These are phyloP conservation scores for Mycena filopes DNA, from an alignment of 768 basidiomycete genomes.

Conservation along the genomic window DNA sequence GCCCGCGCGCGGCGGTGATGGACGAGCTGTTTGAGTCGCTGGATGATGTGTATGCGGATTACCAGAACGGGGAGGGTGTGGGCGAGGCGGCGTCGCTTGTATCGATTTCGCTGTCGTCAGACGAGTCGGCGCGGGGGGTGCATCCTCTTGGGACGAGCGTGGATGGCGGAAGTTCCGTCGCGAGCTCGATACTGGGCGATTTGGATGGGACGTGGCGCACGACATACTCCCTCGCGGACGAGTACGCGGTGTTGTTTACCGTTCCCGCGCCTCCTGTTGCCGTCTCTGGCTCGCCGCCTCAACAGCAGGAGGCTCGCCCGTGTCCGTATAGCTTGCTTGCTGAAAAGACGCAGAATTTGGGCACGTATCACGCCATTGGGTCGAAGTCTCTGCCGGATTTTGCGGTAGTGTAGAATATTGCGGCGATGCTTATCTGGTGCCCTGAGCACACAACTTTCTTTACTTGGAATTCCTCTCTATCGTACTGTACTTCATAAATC, in stretches of 20 bases:
- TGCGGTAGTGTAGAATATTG: neutral
- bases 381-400: conserved; percentile 27
- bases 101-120: conserved; percentile 9
- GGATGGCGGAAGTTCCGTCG: too few species aligned
- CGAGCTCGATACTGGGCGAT: neutral
- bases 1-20: conserved; percentile 9
- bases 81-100: neutral
- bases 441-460: too few species aligned
- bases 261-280: neutral
- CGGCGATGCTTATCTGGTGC: too few species aligned
- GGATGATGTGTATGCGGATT: conserved; percentile 27
- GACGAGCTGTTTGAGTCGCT: conserved; percentile 24
- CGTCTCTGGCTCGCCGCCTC: neutral
- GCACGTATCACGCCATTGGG: conserved; percentile 1
- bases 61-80: neutral
- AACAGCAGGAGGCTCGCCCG: neutral
- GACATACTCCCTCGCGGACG: conserved; percentile 11
- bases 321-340: conserved; percentile 23
- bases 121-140: neutral
- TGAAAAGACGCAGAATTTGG: conserved; percentile 1
- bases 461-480: too few species aligned
- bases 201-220: conserved; percentile 5
- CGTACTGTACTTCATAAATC: too few species aligned
- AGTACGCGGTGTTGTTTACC: conserved; percentile 4
- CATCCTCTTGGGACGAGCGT: too few species aligned